phyloP scores from a whole-genome alignment of 75 land plant genomes.

The Pinus tabuliformis region DNA sequence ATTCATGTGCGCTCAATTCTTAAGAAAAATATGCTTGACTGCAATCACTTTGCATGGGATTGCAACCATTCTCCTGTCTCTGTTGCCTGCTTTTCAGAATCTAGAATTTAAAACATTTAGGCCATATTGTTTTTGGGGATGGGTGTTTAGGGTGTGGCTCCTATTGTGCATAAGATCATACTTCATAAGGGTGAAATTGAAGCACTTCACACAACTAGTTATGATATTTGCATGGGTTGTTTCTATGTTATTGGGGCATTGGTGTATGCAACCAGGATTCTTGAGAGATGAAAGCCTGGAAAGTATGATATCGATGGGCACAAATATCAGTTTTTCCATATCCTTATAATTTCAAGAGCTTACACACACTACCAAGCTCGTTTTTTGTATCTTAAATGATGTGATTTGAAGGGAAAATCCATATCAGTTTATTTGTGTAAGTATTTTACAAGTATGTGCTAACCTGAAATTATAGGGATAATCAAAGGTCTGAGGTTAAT shows the following conservation, averaged over 20 bases:
- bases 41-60: slow-evolving; percentile 65
- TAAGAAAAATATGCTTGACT: slow-evolving; percentile 65
- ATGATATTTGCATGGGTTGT: slow-evolving; percentile 72
- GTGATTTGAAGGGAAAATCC: slow-evolving; percentile 31
- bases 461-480: too few relatives aligned
- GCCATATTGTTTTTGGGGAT: slow-evolving; percentile 57
- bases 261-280: slow-evolving; percentile 68
- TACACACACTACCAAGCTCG: slow-evolving; percentile 74
- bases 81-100: slow-evolving; percentile 57
- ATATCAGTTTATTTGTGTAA: too few relatives aligned
- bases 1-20: slow-evolving; percentile 72
- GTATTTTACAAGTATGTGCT: too few relatives aligned
- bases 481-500: too few relatives aligned
- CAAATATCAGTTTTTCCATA: slow-evolving; percentile 81
- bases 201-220: slow-evolving; percentile 38
- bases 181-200: slow-evolving; percentile 58
- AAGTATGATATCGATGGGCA: slow-evolving; percentile 75
- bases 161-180: slow-evolving; percentile 68
- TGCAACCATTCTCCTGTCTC: slow-evolving; percentile 50
- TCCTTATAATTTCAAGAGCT: slow-evolving; percentile 68
- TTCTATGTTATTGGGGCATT: slow-evolving; percentile 55
- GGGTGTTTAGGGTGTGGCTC: slow-evolving; percentile 82
- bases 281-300: slow-evolving; percentile 79
- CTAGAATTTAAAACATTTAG: slow-evolving; percentile 52
- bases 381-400: slow-evolving; percentile 46